Evolutionary conservation across 169 alveolate species (phyloP).

Genomic region (Ichthyophthirius multifiliis): DNA sequence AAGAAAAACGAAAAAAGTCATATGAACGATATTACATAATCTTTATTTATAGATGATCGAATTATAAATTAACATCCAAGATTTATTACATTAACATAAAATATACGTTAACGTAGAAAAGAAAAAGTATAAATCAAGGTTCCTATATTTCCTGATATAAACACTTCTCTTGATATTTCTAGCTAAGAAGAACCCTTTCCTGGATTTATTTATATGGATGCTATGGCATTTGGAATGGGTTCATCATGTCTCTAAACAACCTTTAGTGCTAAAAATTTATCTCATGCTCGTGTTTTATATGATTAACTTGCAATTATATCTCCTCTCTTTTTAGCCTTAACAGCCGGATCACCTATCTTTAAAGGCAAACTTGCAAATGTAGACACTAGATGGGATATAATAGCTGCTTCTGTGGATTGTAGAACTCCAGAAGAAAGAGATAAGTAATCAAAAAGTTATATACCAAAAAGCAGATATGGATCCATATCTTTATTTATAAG

Average conservation of each 20-base stretch:
- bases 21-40: conserved; percentile 21
- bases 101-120: conserved; percentile 79
- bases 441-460: conserved; percentile 37
- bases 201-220: conserved; percentile 91
- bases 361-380: conserved; percentile 90
- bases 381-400: conserved; percentile 93
- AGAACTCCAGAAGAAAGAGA: conserved; percentile 89
- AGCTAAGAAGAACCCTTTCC: conserved; percentile 78
- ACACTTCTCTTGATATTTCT: conserved; percentile 47
- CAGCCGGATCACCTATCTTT: conserved; percentile 92
- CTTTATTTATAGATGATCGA: conserved; percentile 71
- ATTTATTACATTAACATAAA: conserved; percentile 85
- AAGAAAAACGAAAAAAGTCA: neutral
- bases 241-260: conserved; percentile 91
- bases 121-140: conserved; percentile 71
- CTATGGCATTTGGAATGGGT: conserved; percentile 97
- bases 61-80: conserved; percentile 91
- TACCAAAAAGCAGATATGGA: conserved; percentile 90
- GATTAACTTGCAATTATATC: conserved; percentile 93
- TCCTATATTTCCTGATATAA: conserved; percentile 74
- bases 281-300: conserved; percentile 89
- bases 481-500: conserved; percentile 90
- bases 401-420: conserved; percentile 91
- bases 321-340: conserved; percentile 90
- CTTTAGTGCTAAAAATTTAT: conserved; percentile 74